Evolutionary conservation across 768 basidiomycete species (phyloP).

Genomic region (Tulasnella sp.): DNA sequence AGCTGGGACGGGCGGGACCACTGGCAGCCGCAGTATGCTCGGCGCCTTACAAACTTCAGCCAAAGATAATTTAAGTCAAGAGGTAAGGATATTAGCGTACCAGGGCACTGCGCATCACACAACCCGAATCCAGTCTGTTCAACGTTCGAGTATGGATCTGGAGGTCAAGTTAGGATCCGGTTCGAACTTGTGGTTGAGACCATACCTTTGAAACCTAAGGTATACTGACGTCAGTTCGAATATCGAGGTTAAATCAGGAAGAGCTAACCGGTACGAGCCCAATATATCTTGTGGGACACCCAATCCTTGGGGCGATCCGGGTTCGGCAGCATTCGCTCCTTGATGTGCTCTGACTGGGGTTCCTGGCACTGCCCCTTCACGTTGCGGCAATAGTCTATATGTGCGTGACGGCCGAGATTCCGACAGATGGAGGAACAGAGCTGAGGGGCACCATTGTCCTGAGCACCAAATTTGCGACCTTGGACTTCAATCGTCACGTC

Average conservation of each 20-base stretch:
- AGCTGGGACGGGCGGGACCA: slow-evolving; percentile 37
- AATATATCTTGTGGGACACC: slow-evolving; percentile 42
- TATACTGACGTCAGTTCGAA: background rate
- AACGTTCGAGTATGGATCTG: slow-evolving; percentile 48
- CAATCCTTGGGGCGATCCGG: slow-evolving; percentile 40
- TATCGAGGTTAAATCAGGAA: too few species aligned
- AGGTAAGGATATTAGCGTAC: slow-evolving; percentile 26
- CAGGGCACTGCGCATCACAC: slow-evolving; percentile 26
- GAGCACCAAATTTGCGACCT: slow-evolving; percentile 34
- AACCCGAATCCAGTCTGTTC: slow-evolving; percentile 42
- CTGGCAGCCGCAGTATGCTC: slow-evolving; percentile 37
- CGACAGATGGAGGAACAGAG: slow-evolving; percentile 4
- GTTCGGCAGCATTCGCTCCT: slow-evolving; percentile 32
- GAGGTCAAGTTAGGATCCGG: background rate
- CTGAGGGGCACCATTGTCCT: slow-evolving; percentile 17
- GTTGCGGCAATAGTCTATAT: slow-evolving; percentile 45
- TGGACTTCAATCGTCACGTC: slow-evolving; percentile 40
- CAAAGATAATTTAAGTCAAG: background rate
- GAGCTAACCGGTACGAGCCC: slow-evolving; percentile 44
- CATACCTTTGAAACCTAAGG: slow-evolving; percentile 42
- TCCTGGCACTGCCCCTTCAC: slow-evolving; percentile 31
- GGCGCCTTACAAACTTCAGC: slow-evolving; percentile 28
- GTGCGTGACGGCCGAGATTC: slow-evolving; percentile 33
- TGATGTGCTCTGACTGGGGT: slow-evolving; percentile 37
- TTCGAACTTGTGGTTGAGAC: background rate